Evolutionary conservation across 179 eudicot species (phyloP).

Genomic region (Beta macrorhiza): DNA sequence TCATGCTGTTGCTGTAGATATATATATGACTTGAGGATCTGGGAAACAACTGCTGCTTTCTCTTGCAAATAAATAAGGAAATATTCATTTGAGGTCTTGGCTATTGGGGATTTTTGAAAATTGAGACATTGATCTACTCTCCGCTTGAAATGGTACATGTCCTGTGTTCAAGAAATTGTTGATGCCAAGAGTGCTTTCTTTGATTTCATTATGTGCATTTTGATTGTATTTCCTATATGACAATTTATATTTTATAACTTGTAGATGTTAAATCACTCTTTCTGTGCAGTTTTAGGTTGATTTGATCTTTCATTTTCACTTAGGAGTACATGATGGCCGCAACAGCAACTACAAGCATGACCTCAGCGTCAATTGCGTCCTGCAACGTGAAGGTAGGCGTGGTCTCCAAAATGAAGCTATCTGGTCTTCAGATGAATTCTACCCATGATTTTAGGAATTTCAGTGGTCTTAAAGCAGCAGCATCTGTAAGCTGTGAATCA

Average conservation of each 20-base stretch:
- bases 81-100: neutral
- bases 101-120: neutral
- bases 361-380: slow-evolving; percentile 25
- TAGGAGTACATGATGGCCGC: slow-evolving; percentile 31
- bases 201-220: neutral
- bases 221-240: neutral
- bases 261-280: neutral
- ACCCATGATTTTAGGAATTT: slow-evolving; percentile 26
- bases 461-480: slow-evolving; percentile 39
- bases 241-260: neutral
- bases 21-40: neutral
- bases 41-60: neutral
- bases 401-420: slow-evolving; percentile 27
- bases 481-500: slow-evolving; percentile 27
- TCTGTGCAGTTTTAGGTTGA: slow-evolving; percentile 21
- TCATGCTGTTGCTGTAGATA: neutral
- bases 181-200: neutral
- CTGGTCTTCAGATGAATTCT: slow-evolving; percentile 28
- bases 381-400: slow-evolving; percentile 28
- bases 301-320: slow-evolving; percentile 6
- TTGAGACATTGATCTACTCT: neutral
- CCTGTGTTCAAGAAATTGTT: neutral
- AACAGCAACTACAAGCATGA: slow-evolving; percentile 30
- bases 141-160: neutral
- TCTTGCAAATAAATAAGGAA: neutral